phyloP scores from a whole-genome alignment of 129 eudicot genomes.

The Pittosporum tobira region DNA sequence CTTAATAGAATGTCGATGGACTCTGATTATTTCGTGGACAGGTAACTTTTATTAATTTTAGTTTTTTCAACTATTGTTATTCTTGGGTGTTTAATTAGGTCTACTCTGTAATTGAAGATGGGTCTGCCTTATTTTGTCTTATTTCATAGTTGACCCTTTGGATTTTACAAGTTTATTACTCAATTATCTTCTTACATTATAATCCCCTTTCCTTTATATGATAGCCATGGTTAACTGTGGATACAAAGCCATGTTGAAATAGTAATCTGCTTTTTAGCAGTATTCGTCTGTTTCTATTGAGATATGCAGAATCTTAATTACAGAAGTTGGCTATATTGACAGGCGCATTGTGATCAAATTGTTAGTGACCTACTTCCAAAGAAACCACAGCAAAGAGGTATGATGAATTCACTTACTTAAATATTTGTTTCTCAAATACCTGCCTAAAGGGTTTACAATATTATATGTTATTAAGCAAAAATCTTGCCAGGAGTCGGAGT shows the following conservation, averaged over 20 bases:
- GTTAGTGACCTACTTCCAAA: slow-evolving; percentile 96
- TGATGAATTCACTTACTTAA: neutral
- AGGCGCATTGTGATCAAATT: slow-evolving; percentile 99
- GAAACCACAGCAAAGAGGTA: slow-evolving; percentile 99
- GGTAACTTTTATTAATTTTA: slow-evolving; percentile 30
- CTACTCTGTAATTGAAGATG: neutral
- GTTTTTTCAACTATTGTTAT: neutral
- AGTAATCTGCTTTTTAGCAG: neutral
- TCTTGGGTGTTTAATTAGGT: neutral
- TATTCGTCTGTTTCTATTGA: neutral
- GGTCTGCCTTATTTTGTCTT: neutral
- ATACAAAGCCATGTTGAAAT: neutral
- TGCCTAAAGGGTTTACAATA: no score
- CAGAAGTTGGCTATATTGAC: slow-evolving; percentile 22
- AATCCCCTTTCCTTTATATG: neutral
- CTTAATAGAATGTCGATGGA: slow-evolving; percentile 98
- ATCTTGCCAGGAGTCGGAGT: neutral
- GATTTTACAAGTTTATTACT: neutral
- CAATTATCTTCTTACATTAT: no score
- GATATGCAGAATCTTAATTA: neutral
- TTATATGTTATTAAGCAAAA: no score
- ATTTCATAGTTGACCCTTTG: neutral
- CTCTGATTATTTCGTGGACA: slow-evolving; percentile 89
- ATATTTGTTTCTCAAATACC: neutral
- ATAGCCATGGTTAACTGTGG: neutral